Evolutionary conservation across 2,329 filamentous ascomycete genomes (phyloP), one percentile per base, ranked within the genome.

Genomic region (Xylaria sp.): DNA sequence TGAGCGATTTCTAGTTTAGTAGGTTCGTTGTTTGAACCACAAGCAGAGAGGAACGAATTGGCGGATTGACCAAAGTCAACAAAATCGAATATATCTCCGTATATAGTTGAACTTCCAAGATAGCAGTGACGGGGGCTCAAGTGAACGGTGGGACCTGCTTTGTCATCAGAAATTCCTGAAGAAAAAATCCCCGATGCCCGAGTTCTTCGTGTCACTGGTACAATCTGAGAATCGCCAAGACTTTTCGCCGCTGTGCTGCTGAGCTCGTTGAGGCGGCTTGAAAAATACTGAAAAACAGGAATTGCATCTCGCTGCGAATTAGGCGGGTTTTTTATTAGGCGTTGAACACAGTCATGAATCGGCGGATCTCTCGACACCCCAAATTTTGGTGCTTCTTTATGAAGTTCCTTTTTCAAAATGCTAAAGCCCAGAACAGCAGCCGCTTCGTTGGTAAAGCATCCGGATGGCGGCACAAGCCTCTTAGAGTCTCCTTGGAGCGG

Each of bases 31-130:
- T 96, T 97, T 2, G 93, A 94, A 9, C 95, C 95, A 66, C 93
- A 92, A 64, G 91, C 91, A 69, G 93, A 86, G 17, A 99, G 79
- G 71, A 99, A 99, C 0, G 90, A 82, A 71, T 98, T 98, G 2
- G 92, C 94, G 72, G 94, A 88, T 33, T 83, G 79, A 0, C 94
- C 93, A 78, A 97, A 99, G 73, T 98, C 91, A 13, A 98, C 93
- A 76, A 97, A 99, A 73, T 98, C 93, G 68, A 99, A 97, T 31
- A 99, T 96, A 31, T 96, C 91, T 10, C 87, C 90, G 70, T 96
- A 99, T 7, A 81, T 83, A 2, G 78, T 74, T 5, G 84, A 87
- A 27, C 67, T 88, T 8, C 95, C 95, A 2, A 99, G 82, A 74
- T 97, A 99, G 65, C 90, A 93, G 40, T 87, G 82, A 46, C 83